phyloP scores from a whole-genome alignment of 345 rosid genomes.

The Heritiera fomes region DNA sequence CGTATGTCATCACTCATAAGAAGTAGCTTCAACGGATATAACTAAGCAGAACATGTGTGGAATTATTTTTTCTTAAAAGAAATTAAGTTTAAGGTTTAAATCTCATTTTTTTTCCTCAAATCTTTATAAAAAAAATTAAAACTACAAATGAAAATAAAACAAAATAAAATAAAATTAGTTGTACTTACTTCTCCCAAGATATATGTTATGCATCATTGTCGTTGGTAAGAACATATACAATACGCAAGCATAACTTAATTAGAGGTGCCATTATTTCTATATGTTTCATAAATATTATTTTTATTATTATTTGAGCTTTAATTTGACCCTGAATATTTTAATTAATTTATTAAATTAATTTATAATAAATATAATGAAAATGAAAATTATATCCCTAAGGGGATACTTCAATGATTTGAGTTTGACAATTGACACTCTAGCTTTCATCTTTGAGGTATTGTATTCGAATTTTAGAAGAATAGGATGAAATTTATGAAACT shows the following conservation, averaged over 20 bases:
- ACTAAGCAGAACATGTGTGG: not conserved
- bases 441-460: too few relatives aligned
- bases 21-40: constrained; percentile 11
- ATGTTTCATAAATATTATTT: not conserved
- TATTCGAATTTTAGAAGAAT: too few relatives aligned
- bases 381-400: too few relatives aligned
- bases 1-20: not conserved
- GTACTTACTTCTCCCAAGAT: not conserved
- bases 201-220: not conserved
- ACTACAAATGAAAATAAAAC: not conserved
- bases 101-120: too few relatives aligned
- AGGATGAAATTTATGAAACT: too few relatives aligned
- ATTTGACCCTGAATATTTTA: not conserved
- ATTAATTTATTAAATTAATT: not conserved
- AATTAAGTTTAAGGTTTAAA: too few relatives aligned
- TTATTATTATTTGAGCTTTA: not conserved
- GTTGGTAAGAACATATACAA: not conserved
- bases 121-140: too few relatives aligned
- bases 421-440: too few relatives aligned
- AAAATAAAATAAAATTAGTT: not conserved
- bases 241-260: not conserved
- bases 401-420: too few relatives aligned
- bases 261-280: not conserved
- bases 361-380: too few relatives aligned
- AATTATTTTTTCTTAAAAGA: not conserved